These are phyloP conservation scores for Galerina marginata DNA, from an alignment of 768 basidiomycete species.

Conservation along the genomic window DNA sequence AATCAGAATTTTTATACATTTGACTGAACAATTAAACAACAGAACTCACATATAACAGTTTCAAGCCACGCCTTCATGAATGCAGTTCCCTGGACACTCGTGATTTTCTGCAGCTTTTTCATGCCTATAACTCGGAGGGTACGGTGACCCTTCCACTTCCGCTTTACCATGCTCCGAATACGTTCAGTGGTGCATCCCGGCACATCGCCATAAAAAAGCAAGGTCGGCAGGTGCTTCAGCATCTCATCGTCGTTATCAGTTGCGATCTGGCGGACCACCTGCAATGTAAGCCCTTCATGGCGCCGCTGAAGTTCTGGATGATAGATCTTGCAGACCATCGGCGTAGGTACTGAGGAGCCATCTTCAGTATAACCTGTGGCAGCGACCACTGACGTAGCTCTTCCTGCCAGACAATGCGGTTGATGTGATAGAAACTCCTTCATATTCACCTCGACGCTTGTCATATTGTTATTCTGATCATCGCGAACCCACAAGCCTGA, in stretches of 20 bases:
- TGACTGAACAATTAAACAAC: not conserved
- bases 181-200: not conserved
- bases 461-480: not conserved
- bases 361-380: not conserved
- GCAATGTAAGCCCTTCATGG: conserved; percentile 9
- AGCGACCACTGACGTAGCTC: not conserved
- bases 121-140: conserved; percentile 6
- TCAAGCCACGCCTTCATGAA: conserved; percentile 17
- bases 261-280: conserved; percentile 3
- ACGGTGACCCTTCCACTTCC: conserved; percentile 6
- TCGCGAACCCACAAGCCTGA: not conserved
- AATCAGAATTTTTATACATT: not conserved
- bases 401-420: too few species aligned
- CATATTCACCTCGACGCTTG: not conserved
- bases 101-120: conserved; percentile 9
- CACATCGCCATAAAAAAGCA: conserved; percentile 11
- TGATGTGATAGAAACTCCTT: too few species aligned
- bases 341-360: not conserved
- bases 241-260: not conserved
- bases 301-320: conserved; percentile 10
- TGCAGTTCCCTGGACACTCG: not conserved
- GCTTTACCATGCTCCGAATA: conserved; percentile 11
- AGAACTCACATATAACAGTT: conserved; percentile 9
- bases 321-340: conserved; percentile 13
- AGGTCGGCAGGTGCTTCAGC: conserved; percentile 6